Conservation (phyloP, 768 basidiomycete species). For the Xerocomellus chrysenteron region DNA sequence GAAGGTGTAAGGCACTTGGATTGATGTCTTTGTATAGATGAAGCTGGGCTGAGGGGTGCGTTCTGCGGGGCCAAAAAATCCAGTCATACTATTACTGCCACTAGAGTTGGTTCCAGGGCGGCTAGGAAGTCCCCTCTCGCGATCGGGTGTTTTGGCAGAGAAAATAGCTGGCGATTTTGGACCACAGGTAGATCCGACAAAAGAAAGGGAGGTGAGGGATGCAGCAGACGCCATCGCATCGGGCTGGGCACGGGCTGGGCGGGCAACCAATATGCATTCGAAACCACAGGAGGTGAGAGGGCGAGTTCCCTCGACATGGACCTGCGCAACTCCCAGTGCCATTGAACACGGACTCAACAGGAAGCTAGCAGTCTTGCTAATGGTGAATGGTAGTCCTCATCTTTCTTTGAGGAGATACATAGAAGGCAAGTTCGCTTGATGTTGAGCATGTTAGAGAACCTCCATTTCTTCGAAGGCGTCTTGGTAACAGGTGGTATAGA, state of each 20-base stretch:
- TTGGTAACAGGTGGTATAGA: conserved; percentile 33
- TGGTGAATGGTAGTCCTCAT: conserved; percentile 36
- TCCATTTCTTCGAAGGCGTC: conserved; percentile 89
- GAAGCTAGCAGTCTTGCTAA: conserved; percentile 50
- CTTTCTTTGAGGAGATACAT: conserved; percentile 51
- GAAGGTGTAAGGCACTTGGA: conserved; percentile 84
- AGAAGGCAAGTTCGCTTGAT: conserved; percentile 68
- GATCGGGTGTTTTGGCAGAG: conserved; percentile 64
- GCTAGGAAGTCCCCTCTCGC: conserved; percentile 47
- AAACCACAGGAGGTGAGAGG: conserved; percentile 40
- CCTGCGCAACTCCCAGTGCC: conserved; percentile 47
- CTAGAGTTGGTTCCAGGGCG: conserved; percentile 78
- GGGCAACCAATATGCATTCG: conserved; percentile 61
- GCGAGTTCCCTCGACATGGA: conserved; percentile 67
- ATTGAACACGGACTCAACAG: conserved; percentile 67
- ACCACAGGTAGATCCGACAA: conserved; percentile 61
- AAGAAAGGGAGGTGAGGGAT: conserved; percentile 73
- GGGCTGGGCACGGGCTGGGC: conserved; percentile 43
- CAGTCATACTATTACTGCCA: conserved; percentile 64
- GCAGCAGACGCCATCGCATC: conserved; percentile 77
- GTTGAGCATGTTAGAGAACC: conserved; percentile 80
- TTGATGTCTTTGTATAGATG: conserved; percentile 65
- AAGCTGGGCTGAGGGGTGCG: conserved; percentile 48
- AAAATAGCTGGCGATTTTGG: conserved; percentile 43
- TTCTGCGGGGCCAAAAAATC: conserved; percentile 51